Evolutionary conservation across 164 flowering plant genomes (phyloP), one percentile per base, ranked within the genome.

Genomic region (Sedum album): DNA sequence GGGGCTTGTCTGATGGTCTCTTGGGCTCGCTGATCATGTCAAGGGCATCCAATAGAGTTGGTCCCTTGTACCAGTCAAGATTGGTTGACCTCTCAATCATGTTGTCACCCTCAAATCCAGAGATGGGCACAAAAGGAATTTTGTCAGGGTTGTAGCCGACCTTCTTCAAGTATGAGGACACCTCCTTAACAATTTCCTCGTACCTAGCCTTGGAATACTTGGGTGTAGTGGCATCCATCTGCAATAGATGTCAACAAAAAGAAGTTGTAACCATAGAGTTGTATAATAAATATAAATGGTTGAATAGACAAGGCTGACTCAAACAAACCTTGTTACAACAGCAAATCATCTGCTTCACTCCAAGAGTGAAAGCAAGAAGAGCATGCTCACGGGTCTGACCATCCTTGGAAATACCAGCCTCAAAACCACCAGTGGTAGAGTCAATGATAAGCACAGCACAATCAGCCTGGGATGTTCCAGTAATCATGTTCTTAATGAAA

Each of bases 351-450:
- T 88, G 93, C 82, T 78, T 88, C 62, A 88, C 90, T 73, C 93
- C 93, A 55, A 85, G 89, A 35, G 91, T 87, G 75, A 87, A 87
- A 28, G 89, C 88, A 75, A 87, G 92, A 67, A 87, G 71, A 9
- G 93, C 93, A 66, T 86, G 90, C 81, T 88, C 93, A 77, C 93
- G 89, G 55, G 93, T 87, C 85, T 87, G 93, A 8, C 93, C 93
- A 76, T 88, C 93, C 85, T 88, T 88, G 26, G 93, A 88, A 44
- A 88, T 88, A 79, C 93, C 90, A 60, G 93, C 90, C 68, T 88
- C 93, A 77, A 88, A 88, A 76, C 93, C 93, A 73, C 93, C 93
- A 71, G 93, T 87, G 66, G 66, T 64, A 1, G 66, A 64, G 17
- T 64, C 66, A 64, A 64, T 64, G 42, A 64, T 64, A 14, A 87